Percentiles rank a stretch among this genome's conserved stretches.
Conservation (phyloP, 2,329 filamentous ascomycete species). For the Colletotrichum shisoi region DNA sequence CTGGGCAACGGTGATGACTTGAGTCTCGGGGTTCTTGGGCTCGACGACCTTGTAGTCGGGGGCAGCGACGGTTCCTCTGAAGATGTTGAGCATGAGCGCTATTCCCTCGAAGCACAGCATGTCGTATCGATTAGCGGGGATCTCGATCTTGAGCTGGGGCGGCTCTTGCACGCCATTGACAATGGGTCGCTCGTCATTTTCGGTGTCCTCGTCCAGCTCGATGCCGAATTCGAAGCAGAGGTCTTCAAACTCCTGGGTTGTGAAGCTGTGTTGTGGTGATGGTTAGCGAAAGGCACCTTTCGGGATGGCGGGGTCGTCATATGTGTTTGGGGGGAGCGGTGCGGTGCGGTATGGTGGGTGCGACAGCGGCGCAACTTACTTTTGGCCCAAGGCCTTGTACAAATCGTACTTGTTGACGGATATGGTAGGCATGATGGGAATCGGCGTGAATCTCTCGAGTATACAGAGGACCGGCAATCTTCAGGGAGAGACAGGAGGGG, state of each 20-base stretch:
- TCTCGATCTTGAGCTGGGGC: constrained; percentile 96
- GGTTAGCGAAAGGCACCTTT: constrained; percentile 35
- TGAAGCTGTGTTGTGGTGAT: constrained; percentile 70
- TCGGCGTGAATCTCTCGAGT: constrained; percentile 31
- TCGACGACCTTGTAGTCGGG: constrained; percentile 82
- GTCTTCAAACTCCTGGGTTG: constrained; percentile 93
- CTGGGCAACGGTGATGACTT: constrained; percentile 81
- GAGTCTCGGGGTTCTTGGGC: constrained; percentile 75
- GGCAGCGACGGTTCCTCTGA: constrained; percentile 76
- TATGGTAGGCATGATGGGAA: constrained; percentile 85
- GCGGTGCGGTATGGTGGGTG: constrained; percentile 7
- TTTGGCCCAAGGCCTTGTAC: constrained; percentile 88
- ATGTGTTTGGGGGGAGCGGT: constrained; percentile 8
- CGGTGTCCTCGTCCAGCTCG: constrained; percentile 95
- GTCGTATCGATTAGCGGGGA: constrained; percentile 91
- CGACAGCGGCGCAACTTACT: constrained; percentile 64
- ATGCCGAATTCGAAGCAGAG: constrained; percentile 99
- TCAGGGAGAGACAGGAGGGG: constrained; percentile 34
- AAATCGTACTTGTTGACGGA: constrained; percentile 95
- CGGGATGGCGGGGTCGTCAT: constrained; percentile 34
- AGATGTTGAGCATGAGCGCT: constrained; percentile 93
- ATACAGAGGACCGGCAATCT: constrained; percentile 22
- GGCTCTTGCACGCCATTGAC: constrained; percentile 83
- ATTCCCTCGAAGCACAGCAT: constrained; percentile 99
- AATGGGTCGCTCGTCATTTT: constrained; percentile 75